Base-by-base conservation (phyloP, 2,329 filamentous ascomycete genomes). In the Colletotrichum simmondsii region DNA sequence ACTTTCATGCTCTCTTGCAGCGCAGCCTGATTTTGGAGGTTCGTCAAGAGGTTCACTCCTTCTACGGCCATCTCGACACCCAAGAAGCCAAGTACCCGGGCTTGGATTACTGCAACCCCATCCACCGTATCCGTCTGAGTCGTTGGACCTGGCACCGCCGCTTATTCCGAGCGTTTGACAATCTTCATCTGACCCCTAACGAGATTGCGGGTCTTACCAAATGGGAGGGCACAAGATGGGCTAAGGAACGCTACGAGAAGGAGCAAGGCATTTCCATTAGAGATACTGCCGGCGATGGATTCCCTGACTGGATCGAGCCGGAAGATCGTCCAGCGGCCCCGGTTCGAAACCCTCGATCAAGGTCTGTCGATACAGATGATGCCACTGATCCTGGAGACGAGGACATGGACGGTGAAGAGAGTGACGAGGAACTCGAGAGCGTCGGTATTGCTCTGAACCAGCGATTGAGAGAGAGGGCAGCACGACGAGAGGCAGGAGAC, bases 211-310 rank as follows among this genome's bases (percentile, higher is more conserved):
- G 87, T 61, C 85, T 95, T 79, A 95, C 93, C 71, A 92, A 93
- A 78, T 96, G 93, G 93, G 93, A 95, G 84, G 93, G 93, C 70
- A 95, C 93, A 11, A 91, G 92, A 74, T 95, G 93, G 93, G 94
- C 94, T 74, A 92, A 95, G 79, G 92, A 95, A 79, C 90, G 93
- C 67, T 96, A 92, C 79, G 93, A 96, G 85, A 88, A 88, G 70
- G 93, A 95, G 78, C 92, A 95, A 78, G 91, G 91, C 42, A 87
- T 93, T 71, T 83, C 83, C 35, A 94, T 96, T 74, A 82, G 85
- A 60, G 94, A 96, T 79, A 95, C 93, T 6, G 92, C 93, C 1
- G 89, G 89, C 64, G 91, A 94, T 77, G 92, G 89, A 28, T 91
- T 95, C 70, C 83, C 85, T 4, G 87, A 89, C 72, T 95, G 88